Conservation (phyloP, 139 green algal species). For the Chlorella sorokiniana region DNA sequence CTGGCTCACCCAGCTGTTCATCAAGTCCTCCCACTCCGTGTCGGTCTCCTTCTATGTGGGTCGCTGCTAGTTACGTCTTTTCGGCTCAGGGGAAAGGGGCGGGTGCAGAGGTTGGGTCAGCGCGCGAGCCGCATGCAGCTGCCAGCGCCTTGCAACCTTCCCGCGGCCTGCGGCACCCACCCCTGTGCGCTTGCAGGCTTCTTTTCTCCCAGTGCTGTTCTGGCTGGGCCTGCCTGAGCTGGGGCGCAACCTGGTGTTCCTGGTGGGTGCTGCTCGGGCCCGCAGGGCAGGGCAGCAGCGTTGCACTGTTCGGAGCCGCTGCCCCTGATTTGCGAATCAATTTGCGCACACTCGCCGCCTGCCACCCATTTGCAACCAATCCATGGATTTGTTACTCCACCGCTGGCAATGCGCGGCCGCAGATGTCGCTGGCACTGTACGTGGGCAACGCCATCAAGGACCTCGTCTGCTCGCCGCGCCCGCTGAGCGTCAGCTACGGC, state of each 20-base stretch:
- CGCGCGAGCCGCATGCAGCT: neutral
- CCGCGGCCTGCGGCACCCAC: too few species aligned
- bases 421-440: conserved; percentile 52
- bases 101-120: neutral
- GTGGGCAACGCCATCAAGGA: conserved; percentile 66
- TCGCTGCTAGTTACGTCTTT: neutral
- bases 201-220: conserved; percentile 36
- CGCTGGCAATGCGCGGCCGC: too few species aligned
- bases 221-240: conserved; percentile 44
- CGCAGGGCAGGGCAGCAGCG: too few species aligned
- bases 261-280: conserved; percentile 20
- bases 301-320: too few species aligned
- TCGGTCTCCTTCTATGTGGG: conserved; percentile 54
- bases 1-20: conserved; percentile 46
- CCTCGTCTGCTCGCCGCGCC: conserved; percentile 51
- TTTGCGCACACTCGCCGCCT: neutral
- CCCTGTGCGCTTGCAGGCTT: conserved; percentile 13
- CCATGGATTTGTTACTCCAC: neutral
- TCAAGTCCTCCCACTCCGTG: conserved; percentile 35
- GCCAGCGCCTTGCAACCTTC: neutral
- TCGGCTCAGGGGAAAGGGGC: neutral
- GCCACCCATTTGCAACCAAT: neutral
- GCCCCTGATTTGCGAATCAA: too few species aligned
- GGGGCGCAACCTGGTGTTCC: conserved; percentile 15
- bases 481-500: conserved; percentile 39